Evolutionary conservation across 768 basidiomycete genomes (phyloP), one percentile per base, ranked within the genome.

Genomic region (Imleria badia): DNA sequence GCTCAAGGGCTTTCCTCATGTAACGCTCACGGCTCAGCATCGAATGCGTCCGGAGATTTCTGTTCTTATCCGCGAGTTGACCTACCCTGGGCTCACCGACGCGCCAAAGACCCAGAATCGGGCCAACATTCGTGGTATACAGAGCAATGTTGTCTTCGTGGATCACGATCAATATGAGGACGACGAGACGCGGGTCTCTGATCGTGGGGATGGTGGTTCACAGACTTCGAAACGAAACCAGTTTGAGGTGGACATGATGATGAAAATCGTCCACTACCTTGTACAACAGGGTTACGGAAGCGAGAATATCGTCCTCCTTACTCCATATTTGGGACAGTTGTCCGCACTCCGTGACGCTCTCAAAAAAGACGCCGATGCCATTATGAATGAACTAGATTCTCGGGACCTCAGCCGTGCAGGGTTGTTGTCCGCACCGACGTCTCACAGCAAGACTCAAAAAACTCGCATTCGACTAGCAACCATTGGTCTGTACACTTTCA

Each of bases 21-120:
- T 69, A 44, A 82, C 77, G 0, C 78, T 89, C 17, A 64, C 59
- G 0, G 62, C 76, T 41, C 87, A 89, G 55, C 87, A 88, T 62
- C 81, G 87, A 13, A 89, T 89, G 87, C 77, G 87, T 9, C 87
- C 87, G 1, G 85, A 88, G 57, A 88, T 89, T 13, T 85, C 87
- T 7, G 60, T 75, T 0, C 71, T 87, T 22, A 77, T 89, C 33
- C 79, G 87, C 14, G 62, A 72, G 9, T 73, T 89, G 15, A 88
- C 86, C 0, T 89, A 89, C 59, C 84, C 84, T 0, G 82, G 82
- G 15, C 79, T 89, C 12, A 60, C 71, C 1, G 87, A 89, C 54
- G 83, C 82, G 0, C 65, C 75, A 0, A 66, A 55, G 17, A 88
- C 87, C 0, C 46, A 67, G 26, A 73, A 72, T 42, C 79, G 86